Conservation (phyloP, 2,329 filamentous ascomycete genomes). For the Setomelanomma holmii region DNA sequence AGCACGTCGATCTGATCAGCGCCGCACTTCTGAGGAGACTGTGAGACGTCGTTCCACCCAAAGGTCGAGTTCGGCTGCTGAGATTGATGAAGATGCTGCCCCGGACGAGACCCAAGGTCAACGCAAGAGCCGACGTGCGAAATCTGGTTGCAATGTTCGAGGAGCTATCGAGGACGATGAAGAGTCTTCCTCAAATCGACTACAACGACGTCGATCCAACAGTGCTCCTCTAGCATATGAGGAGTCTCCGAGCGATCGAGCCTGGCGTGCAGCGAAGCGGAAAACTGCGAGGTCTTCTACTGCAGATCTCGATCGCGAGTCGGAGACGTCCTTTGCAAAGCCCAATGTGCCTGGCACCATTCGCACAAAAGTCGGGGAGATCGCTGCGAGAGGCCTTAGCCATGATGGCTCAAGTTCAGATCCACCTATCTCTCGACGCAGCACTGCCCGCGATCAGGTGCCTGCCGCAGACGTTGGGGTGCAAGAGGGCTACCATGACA, state of each 20-base stretch:
- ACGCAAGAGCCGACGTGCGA: constrained; percentile 14
- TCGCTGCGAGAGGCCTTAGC: constrained; percentile 23
- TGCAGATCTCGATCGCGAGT: constrained; percentile 4
- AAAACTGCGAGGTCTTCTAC: constrained; percentile 9
- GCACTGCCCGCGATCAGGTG: constrained; percentile 7
- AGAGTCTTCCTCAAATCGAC: constrained; percentile 2
- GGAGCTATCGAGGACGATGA: constrained; percentile 15
- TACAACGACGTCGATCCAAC: constrained; percentile 14
- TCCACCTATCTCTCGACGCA: constrained; percentile 16
- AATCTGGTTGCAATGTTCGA: constrained; percentile 32
- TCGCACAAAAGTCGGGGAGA: constrained; percentile 11
- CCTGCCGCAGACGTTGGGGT: constrained; percentile 16
- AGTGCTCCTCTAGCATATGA: constrained; percentile 17
- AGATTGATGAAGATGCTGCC: constrained; percentile 19
- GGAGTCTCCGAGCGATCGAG: constrained; percentile 5
- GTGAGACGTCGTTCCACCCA: constrained; percentile 22
- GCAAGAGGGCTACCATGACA: constrained; percentile 19
- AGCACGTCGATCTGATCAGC: constrained; percentile 1
- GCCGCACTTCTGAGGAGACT: constrained; percentile 12
- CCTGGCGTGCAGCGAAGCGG: constrained; percentile 5
- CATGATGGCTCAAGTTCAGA: constrained; percentile 32
- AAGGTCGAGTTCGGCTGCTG: constrained; percentile 24
- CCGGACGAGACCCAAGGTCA: background rate
- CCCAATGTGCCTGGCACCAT: constrained; percentile 14
- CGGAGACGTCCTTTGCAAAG: constrained; percentile 7